These are phyloP conservation scores for Lichtheimia ramosa DNA, from an alignment of 371 early-diverging fungal species.

Conservation along the genomic window DNA sequence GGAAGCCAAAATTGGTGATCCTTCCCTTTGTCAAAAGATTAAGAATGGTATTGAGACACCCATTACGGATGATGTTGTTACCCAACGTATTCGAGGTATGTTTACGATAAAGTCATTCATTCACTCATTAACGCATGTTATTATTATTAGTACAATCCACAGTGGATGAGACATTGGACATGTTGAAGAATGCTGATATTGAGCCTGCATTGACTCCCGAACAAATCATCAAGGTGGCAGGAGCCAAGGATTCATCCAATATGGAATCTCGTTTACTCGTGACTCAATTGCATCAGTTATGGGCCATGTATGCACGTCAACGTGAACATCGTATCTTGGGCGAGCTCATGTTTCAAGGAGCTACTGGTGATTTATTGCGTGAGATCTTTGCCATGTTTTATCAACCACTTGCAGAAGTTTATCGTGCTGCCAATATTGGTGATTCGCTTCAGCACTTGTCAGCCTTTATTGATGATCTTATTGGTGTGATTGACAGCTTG, in stretches of 20 bases:
- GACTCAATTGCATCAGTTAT: conserved; percentile 36
- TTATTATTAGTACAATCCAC: conserved; percentile 8
- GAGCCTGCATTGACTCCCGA: conserved; percentile 35
- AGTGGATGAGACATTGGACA: conserved; percentile 23
- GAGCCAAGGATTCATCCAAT: conserved; percentile 6
- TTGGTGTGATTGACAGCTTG: conserved; percentile 45
- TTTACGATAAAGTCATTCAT: conserved; percentile 9
- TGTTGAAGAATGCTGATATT: conserved; percentile 41
- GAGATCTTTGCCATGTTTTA: conserved; percentile 63
- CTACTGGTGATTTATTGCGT: conserved; percentile 57
- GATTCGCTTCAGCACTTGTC: conserved; percentile 52
- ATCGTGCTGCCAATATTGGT: conserved; percentile 60
- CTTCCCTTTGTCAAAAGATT: conserved; percentile 45
- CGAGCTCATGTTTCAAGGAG: conserved; percentile 54
- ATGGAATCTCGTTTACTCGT: conserved; percentile 24
- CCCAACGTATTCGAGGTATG: not conserved
- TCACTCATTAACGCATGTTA: not conserved
- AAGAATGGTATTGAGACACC: conserved; percentile 48
- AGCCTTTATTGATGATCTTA: conserved; percentile 57
- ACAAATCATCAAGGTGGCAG: conserved; percentile 33
- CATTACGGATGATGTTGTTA: conserved; percentile 14
- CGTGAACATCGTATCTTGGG: conserved; percentile 55
- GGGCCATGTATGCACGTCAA: conserved; percentile 46
- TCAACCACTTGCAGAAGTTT: conserved; percentile 58
- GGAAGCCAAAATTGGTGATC: conserved; percentile 42